Percentiles rank a stretch among this genome's conserved stretches.
Evolutionary conservation across 1,139 yeast genomes (phyloP).

Genomic region (Arxiozyma bovina): DNA sequence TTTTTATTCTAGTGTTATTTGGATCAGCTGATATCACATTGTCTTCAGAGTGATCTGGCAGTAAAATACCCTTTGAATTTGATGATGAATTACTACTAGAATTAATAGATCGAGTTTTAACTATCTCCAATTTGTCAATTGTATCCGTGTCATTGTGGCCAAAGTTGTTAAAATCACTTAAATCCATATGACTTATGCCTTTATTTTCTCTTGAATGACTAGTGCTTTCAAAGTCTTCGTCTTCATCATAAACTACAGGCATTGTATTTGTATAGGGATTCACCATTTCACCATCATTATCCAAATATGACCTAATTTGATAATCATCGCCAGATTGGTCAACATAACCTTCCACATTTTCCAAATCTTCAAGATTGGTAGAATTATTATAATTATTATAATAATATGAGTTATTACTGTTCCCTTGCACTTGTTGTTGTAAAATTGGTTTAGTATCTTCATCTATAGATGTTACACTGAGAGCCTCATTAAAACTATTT

Average conservation of each 20-base stretch:
- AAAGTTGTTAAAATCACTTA: slow-evolving; percentile 20
- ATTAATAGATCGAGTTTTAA: slow-evolving; percentile 8
- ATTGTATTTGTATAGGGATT: slow-evolving; percentile 23
- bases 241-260: slow-evolving; percentile 5
- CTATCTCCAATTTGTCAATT: slow-evolving; percentile 18
- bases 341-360: slow-evolving; percentile 19
- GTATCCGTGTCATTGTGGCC: slow-evolving; percentile 19
- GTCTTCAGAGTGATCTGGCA: not conserved
- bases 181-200: slow-evolving; percentile 19
- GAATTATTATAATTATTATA: slow-evolving; percentile 6
- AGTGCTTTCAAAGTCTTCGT: slow-evolving; percentile 5
- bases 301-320: slow-evolving; percentile 29
- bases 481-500: slow-evolving; percentile 5
- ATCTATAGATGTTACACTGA: slow-evolving; percentile 9
- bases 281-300: slow-evolving; percentile 30
- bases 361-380: slow-evolving; percentile 18
- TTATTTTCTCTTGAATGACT: not conserved
- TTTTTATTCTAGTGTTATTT: slow-evolving; percentile 12
- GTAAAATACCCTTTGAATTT: slow-evolving; percentile 9
- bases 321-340: slow-evolving; percentile 32
- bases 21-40: slow-evolving; percentile 5
- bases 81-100: slow-evolving; percentile 11
- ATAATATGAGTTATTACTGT: not conserved
- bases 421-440: not conserved
- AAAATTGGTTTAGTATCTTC: slow-evolving; percentile 13